Evolutionary conservation across 805 yeast species (phyloP).

Genomic region (Lachancea fermentati): DNA sequence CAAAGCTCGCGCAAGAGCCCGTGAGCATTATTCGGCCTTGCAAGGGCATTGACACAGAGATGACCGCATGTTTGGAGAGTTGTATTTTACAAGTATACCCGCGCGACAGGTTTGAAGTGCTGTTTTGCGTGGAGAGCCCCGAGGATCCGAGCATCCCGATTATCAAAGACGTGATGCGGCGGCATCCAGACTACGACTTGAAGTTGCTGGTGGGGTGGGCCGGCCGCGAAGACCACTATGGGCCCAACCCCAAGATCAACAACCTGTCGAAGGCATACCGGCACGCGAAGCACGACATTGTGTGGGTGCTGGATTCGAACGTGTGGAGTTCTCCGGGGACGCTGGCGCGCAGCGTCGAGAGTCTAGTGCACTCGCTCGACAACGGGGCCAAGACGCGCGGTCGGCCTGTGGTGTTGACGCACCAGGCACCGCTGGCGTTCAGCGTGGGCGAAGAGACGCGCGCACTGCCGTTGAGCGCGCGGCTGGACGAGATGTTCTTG

Average conservation of each 20-base stretch:
- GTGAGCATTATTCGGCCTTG: slow-evolving; percentile 79
- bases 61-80: slow-evolving; percentile 60
- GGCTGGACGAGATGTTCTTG: slow-evolving; percentile 79
- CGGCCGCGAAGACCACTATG: slow-evolving; percentile 43
- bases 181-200: slow-evolving; percentile 54
- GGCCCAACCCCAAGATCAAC: slow-evolving; percentile 87
- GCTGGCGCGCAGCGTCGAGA: slow-evolving; percentile 55
- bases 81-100: slow-evolving; percentile 70
- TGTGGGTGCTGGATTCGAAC: slow-evolving; percentile 85
- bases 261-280: slow-evolving; percentile 77
- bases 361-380: slow-evolving; percentile 44
- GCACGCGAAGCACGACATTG: slow-evolving; percentile 59
- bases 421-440: slow-evolving; percentile 72
- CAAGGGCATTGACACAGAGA: slow-evolving; percentile 77
- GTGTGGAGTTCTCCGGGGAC: slow-evolving; percentile 71
- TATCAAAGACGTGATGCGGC: slow-evolving; percentile 42
- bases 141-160: slow-evolving; percentile 62
- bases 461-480: slow-evolving; percentile 46
- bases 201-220: slow-evolving; percentile 47
- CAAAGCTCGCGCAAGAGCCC: slow-evolving; percentile 44
- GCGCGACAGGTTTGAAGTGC: slow-evolving; percentile 49
- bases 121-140: slow-evolving; percentile 67
- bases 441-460: slow-evolving; percentile 25
- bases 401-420: slow-evolving; percentile 60
- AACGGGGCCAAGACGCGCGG: slow-evolving; percentile 38